These are phyloP conservation scores for Lentinula boryana DNA, from an alignment of 768 basidiomycete genomes.

Conservation along the genomic window DNA sequence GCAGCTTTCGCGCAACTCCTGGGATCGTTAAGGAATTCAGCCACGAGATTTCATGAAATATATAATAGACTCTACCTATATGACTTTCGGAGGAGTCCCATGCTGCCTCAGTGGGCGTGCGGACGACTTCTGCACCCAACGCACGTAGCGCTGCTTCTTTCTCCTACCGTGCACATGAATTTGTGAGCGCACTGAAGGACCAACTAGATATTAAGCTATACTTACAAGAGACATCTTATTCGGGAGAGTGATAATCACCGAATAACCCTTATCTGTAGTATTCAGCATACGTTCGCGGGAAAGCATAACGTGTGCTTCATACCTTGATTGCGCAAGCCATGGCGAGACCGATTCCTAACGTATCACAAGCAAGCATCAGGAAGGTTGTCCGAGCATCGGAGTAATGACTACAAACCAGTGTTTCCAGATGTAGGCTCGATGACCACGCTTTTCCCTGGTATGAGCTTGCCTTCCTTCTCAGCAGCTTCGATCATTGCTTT, in stretches of 20 bases:
- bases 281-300: slow-evolving; percentile 47
- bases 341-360: slow-evolving; percentile 83
- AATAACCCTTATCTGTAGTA: slow-evolving; percentile 87
- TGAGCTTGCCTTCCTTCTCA: slow-evolving; percentile 78
- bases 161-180: slow-evolving; percentile 41
- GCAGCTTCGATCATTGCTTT: slow-evolving; percentile 97
- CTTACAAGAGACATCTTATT: slow-evolving; percentile 88
- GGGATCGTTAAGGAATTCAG: slow-evolving; percentile 82
- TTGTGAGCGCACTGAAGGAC: neutral
- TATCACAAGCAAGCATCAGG: neutral
- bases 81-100: slow-evolving; percentile 89
- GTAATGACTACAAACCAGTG: slow-evolving; percentile 55
- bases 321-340: slow-evolving; percentile 94
- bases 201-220: neutral
- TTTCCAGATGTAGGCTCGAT: slow-evolving; percentile 97
- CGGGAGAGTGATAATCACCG: slow-evolving; percentile 84
- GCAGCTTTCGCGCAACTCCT: slow-evolving; percentile 82
- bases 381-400: slow-evolving; percentile 1
- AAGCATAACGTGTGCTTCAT: slow-evolving; percentile 9
- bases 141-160: slow-evolving; percentile 91
- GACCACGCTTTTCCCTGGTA: slow-evolving; percentile 84
- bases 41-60: slow-evolving; percentile 45
- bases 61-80: slow-evolving; percentile 64
- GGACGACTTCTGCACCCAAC: slow-evolving; percentile 89
- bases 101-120: slow-evolving; percentile 86